Base-by-base conservation (phyloP, 306 rosid genomes). In the Prosopis cineraria region DNA sequence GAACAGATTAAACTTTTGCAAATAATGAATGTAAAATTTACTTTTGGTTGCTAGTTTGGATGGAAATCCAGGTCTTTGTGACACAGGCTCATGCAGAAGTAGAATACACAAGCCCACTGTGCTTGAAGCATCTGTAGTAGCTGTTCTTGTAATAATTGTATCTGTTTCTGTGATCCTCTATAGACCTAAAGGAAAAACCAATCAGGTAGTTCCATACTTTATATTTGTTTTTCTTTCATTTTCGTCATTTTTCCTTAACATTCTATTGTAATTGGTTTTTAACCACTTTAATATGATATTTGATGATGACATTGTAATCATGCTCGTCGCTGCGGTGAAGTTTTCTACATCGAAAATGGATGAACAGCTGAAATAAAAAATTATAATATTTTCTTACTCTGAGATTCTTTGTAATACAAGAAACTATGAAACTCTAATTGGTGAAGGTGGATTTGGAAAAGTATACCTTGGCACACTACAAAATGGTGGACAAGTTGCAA, bases 91-190 rank as follows among this genome's bases (percentile, higher is more conserved):
- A 16, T 62, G 81, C 48, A 30, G 14, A 60, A 81, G 22, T 25
- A 17, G 10, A 50, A 50, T 4, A 19, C 24, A 52, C 56, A 47
- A 70, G 41, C 33, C 47, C 33, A 2, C 17, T 74, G 19, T 67
- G 14, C 75, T 80, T 17, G 27, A 55, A 53, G 70, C 62, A 30
- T 72, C 81, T 27, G 24, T 76, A 29, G 33, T 76, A 50, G 56
- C 20, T 50, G 22, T 50, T 19, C 44, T 40, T 10, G 12, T 7
- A 40, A 20, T 50, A 50, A 6, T 50, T 36, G 31, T 44, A n/a
- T 34, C 62, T 5, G 1, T 60, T 27, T 27, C 59, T 37, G 52
- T 75, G 52, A 55, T 52, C n/a, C 11, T 75, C 53, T 75, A 72
- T 72, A 81, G 39, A 30, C 30, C n/a, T 19, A 75, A 7, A 41